These are phyloP conservation scores for Penicillium turbatum DNA, from an alignment of 495 filamentous ascomycete genomes.

Conservation along the genomic window DNA sequence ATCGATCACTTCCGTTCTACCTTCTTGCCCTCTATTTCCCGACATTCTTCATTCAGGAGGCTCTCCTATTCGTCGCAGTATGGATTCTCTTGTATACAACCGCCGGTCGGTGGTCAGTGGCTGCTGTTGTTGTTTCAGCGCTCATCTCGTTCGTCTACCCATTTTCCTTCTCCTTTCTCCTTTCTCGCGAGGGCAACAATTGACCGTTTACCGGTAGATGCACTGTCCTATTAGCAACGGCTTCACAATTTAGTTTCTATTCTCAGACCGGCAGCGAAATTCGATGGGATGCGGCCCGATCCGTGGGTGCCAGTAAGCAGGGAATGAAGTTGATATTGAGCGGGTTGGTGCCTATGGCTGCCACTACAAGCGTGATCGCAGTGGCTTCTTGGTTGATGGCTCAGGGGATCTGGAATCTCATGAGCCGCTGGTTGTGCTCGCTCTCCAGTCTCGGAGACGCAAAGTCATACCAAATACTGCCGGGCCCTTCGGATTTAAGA, in stretches of 20 bases:
- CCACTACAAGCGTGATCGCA: conserved; percentile 3
- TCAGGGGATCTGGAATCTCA: conserved; percentile 12
- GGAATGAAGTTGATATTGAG: conserved; percentile 23
- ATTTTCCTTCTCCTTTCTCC: neutral
- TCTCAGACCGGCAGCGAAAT: conserved; percentile 21
- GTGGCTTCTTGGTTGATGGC: conserved; percentile 12
- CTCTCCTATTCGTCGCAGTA: conserved; percentile 11
- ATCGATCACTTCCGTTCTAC: conserved; percentile 7
- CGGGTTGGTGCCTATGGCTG: conserved; percentile 16
- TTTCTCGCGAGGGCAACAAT: neutral
- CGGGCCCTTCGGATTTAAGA: neutral
- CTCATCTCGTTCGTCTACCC: conserved; percentile 9
- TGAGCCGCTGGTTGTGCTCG: conserved; percentile 14
- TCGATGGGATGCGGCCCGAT: conserved; percentile 22
- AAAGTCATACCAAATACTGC: neutral
- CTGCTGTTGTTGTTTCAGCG: neutral
- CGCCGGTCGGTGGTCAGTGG: conserved; percentile 9
- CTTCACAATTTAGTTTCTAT: conserved; percentile 24
- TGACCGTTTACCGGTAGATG: conserved; percentile 6
- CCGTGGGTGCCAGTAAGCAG: conserved; percentile 16
- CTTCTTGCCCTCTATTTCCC: conserved; percentile 20
- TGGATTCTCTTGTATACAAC: conserved; percentile 15
- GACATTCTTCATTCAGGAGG: conserved; percentile 20
- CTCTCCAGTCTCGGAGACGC: conserved; percentile 1
- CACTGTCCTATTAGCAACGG: conserved; percentile 10